phyloP scores from a whole-genome alignment of 2,329 filamentous ascomycete genomes.

The Colletotrichum kahawae region DNA sequence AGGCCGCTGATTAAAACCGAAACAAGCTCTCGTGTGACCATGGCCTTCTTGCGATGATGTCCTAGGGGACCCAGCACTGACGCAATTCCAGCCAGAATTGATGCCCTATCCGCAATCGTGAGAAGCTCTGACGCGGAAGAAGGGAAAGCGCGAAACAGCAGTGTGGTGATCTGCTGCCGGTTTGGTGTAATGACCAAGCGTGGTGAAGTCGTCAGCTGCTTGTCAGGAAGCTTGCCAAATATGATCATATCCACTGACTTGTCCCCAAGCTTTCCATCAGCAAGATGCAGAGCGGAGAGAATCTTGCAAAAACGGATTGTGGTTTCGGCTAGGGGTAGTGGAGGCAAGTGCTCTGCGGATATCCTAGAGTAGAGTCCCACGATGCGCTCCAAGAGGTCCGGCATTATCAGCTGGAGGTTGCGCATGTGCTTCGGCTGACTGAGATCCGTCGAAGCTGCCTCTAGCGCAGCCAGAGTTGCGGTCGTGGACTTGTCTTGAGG shows the following conservation, averaged over 20 bases:
- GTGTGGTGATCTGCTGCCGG: constrained; percentile 67
- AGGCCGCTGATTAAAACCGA: constrained; percentile 82
- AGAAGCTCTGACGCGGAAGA: constrained; percentile 69
- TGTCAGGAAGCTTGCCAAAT: constrained; percentile 60
- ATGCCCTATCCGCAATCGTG: constrained; percentile 76
- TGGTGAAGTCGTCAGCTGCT: constrained; percentile 55
- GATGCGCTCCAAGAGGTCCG: constrained; percentile 78
- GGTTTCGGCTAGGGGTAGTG: constrained; percentile 74
- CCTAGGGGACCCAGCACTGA: constrained; percentile 83
- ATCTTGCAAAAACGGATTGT: constrained; percentile 76
- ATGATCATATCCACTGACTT: constrained; percentile 69
- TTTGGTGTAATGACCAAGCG: constrained; percentile 60
- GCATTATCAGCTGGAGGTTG: constrained; percentile 64
- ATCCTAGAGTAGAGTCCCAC: constrained; percentile 75
- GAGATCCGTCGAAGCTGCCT: constrained; percentile 38
- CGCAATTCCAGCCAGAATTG: constrained; percentile 84
- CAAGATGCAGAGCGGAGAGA: constrained; percentile 69
- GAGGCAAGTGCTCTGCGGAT: constrained; percentile 72
- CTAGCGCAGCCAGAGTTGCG: constrained; percentile 22
- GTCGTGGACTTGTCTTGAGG: constrained; percentile 50
- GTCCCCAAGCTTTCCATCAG: constrained; percentile 66
- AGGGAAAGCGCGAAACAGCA: constrained; percentile 74
- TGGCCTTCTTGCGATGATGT: constrained; percentile 86
- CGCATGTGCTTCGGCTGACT: constrained; percentile 58
- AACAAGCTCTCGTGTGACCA: constrained; percentile 86